A percentile compares a stretch with the other conserved stretches of the same genome.
phyloP scores from a whole-genome alignment of 2,329 filamentous ascomycete genomes.

The Clonostachys solani region DNA sequence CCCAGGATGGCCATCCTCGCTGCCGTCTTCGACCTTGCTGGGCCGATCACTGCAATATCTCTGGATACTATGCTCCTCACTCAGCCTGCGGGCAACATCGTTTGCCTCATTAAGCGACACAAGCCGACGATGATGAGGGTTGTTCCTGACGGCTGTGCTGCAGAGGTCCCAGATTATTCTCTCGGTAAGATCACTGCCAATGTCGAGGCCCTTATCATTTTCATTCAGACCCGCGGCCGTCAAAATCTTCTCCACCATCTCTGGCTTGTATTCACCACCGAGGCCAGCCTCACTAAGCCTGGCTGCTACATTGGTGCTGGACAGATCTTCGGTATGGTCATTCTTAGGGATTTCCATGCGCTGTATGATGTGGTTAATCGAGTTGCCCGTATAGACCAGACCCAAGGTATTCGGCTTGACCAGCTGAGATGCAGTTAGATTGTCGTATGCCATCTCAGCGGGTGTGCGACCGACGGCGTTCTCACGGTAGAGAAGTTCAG shows the following conservation, averaged over 20 bases:
- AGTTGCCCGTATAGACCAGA: not conserved
- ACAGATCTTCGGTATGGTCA: not conserved
- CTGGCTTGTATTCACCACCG: constrained; percentile 16
- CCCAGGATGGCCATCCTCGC: constrained; percentile 8
- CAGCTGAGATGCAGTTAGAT: constrained; percentile 34
- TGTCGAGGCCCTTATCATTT: constrained; percentile 2
- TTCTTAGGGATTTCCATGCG: not conserved
- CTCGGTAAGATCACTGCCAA: constrained; percentile 4
- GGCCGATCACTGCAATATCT: constrained; percentile 27
- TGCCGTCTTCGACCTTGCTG: constrained; percentile 15
- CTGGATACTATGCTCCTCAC: constrained; percentile 37
- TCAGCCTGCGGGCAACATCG: constrained; percentile 51
- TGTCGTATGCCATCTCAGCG: constrained; percentile 60
- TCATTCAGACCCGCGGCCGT: constrained; percentile 13
- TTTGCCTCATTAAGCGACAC: constrained; percentile 53
- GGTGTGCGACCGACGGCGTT: constrained; percentile 75
- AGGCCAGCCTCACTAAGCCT: constrained; percentile 15
- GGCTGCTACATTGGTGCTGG: constrained; percentile 7
- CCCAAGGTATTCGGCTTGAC: constrained; percentile 6
- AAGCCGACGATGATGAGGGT: constrained; percentile 37
- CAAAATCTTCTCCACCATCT: constrained; percentile 16
- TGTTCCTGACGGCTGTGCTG: constrained; percentile 19
- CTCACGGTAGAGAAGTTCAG: constrained; percentile 62
- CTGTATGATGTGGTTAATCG: not conserved
- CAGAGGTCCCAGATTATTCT: constrained; percentile 26